phyloP scores from a whole-genome alignment of 768 basidiomycete species.

The Russula olivacea region DNA sequence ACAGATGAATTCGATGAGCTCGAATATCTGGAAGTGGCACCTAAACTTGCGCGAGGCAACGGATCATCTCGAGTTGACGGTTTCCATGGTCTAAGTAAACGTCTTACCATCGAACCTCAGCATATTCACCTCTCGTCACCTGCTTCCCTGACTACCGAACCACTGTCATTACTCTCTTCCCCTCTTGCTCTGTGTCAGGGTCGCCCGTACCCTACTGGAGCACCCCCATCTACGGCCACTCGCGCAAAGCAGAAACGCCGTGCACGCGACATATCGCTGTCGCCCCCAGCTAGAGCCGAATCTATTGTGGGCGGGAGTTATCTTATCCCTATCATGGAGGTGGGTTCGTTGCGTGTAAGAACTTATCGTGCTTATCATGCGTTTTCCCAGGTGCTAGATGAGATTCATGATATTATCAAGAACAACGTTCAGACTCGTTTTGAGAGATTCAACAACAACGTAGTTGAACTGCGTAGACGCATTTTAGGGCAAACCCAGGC shows the following conservation, averaged over 20 bases:
- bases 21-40: background rate
- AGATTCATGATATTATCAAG: slow-evolving; percentile 16
- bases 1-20: background rate
- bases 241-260: background rate
- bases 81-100: background rate
- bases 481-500: slow-evolving; percentile 16
- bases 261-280: background rate
- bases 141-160: background rate
- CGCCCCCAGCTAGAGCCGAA: background rate
- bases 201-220: background rate
- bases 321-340: slow-evolving; percentile 10
- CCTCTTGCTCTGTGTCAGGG: background rate
- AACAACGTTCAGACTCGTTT: slow-evolving; percentile 19
- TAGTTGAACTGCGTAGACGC: slow-evolving; percentile 13
- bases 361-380: background rate
- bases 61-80: background rate
- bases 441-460: slow-evolving; percentile 13
- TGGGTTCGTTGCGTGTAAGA: background rate
- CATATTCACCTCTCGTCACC: background rate
- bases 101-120: background rate
- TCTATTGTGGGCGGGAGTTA: background rate
- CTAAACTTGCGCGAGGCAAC: background rate
- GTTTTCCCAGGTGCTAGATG: slow-evolving; percentile 16
- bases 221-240: background rate
- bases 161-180: background rate